phyloP scores from a whole-genome alignment of 2,329 filamentous ascomycete genomes.

The Achaetomium macrosporum region DNA sequence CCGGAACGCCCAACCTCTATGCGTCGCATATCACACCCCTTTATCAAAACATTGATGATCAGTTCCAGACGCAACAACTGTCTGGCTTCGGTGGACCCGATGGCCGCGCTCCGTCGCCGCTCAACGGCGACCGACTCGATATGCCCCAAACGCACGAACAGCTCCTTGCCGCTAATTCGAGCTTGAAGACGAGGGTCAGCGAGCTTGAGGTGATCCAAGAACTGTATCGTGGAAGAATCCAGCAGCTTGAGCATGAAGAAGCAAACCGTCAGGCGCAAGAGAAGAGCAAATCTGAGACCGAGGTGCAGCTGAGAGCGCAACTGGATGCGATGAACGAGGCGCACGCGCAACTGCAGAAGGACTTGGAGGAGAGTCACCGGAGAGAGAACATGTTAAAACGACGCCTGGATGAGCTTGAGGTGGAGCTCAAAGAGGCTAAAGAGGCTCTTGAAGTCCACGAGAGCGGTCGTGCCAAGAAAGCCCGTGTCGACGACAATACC shows the following conservation, averaged over 20 bases:
- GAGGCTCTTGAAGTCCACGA: slow-evolving; percentile 27
- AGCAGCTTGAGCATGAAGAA: slow-evolving; percentile 62
- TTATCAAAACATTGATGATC: slow-evolving; percentile 71
- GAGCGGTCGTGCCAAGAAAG: slow-evolving; percentile 28
- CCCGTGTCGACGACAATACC: slow-evolving; percentile 25
- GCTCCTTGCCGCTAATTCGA: slow-evolving; percentile 72
- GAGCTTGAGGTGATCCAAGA: slow-evolving; percentile 95
- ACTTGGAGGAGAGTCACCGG: slow-evolving; percentile 69
- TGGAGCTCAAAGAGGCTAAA: slow-evolving; percentile 41
- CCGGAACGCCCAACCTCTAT: slow-evolving; percentile 69
- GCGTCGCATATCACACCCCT: slow-evolving; percentile 58
- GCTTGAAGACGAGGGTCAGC: slow-evolving; percentile 88
- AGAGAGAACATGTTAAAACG: slow-evolving; percentile 78
- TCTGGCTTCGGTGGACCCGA: slow-evolving; percentile 47
- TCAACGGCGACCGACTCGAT: slow-evolving; percentile 59
- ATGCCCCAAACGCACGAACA: slow-evolving; percentile 73
- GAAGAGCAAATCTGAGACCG: slow-evolving; percentile 44
- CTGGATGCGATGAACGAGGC: slow-evolving; percentile 41
- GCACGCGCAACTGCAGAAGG: slow-evolving; percentile 47
- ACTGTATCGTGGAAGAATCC: slow-evolving; percentile 67
- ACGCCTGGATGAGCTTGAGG: slow-evolving; percentile 72
- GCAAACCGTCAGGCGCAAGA: slow-evolving; percentile 41
- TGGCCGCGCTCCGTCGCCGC: slow-evolving; percentile 45
- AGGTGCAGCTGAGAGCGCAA: slow-evolving; percentile 52
- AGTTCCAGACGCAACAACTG: slow-evolving; percentile 54